Base-by-base conservation (phyloP, 2,329 filamentous ascomycete genomes). In the Fusarium sp. region DNA sequence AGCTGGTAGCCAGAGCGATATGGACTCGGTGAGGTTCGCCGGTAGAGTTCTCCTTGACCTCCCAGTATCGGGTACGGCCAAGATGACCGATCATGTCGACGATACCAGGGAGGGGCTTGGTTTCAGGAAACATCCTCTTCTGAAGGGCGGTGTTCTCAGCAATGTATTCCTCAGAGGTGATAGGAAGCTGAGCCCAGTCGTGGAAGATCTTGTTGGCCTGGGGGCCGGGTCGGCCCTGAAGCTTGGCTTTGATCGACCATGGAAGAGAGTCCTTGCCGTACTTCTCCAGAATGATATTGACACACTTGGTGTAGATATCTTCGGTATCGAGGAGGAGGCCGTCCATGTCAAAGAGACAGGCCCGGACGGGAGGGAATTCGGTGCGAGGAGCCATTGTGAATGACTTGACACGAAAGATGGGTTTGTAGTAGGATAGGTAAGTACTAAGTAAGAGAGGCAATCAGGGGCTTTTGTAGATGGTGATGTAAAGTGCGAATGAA, bases 261-360 rank as follows among this genome's bases (percentile, higher is more conserved):
- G 96, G 95, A n/a, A 98, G 84, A 16, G 83, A 79, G 2, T 93
- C 91, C 52, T 89, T 89, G 75, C 86, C 87, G 80, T 96, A 93
- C 77, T 92, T 90, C 60, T 86, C 84, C 41, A 99, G 90, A 40
- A 98, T 87, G 25, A 89, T 84, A 82, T 99, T 98, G 66, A 94
- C 92, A 81, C 92, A 92, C 27, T 88, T 79, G 0, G 94, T 96
- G 84, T 98, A 98, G 59, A 90, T 81, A 75, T 98, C 96, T 84
- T 98, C 96, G 34, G 93, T 94, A 81, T 98, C 91, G 78, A 99
- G 92, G 22, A 99, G 88, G 38, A 99, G 91, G 65, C 96, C 96
- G 81, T 99, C 96, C 94, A 98, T 98, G 84, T 99, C 96, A 80
- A 99, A 98, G 71, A 99, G 90, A 81, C 94, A 98, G 73, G 95